Evolutionary conservation across 371 early-diverging fungal species (phyloP).

Genomic region (Saksenaea oblongispora): DNA sequence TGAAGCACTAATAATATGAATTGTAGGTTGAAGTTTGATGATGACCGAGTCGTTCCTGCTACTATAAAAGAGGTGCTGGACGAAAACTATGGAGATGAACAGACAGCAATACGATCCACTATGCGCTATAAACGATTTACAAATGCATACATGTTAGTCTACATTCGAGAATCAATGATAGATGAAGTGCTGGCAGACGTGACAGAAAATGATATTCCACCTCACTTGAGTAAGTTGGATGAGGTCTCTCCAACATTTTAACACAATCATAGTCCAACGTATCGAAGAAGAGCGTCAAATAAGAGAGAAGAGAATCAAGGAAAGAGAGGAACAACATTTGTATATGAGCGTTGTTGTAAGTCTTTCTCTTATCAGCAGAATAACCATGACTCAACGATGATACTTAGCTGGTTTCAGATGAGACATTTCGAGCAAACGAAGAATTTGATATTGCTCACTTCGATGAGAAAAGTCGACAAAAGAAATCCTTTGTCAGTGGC

Average conservation of each 20-base stretch:
- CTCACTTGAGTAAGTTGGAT: slow-evolving; percentile 52
- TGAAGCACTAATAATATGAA: neutral
- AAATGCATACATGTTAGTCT: slow-evolving; percentile 97
- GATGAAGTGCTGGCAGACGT: slow-evolving; percentile 74
- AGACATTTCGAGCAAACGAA: slow-evolving; percentile 58
- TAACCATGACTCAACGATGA: neutral
- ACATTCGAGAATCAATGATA: slow-evolving; percentile 79
- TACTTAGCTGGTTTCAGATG: slow-evolving; percentile 55
- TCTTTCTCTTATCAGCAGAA: neutral
- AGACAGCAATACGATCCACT: slow-evolving; percentile 18
- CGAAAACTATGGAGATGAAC: slow-evolving; percentile 93
- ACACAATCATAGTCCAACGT: neutral
- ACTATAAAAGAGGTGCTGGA: slow-evolving; percentile 88
- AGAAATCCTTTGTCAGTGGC: neutral
- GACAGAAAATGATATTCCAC: slow-evolving; percentile 71
- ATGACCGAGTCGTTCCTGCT: slow-evolving; percentile 91
- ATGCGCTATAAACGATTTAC: slow-evolving; percentile 72
- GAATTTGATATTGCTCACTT: slow-evolving; percentile 67
- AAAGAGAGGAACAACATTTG: slow-evolving; percentile 1
- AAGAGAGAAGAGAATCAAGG: slow-evolving; percentile 1
- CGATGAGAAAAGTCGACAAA: slow-evolving; percentile 6
- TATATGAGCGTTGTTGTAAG: slow-evolving; percentile 2
- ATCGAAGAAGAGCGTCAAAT: neutral
- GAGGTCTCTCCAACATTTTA: neutral
- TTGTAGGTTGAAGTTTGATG: slow-evolving; percentile 88